Evolutionary conservation across 2,329 filamentous ascomycete species (phyloP).

Genomic region (Aspergillus niger): DNA sequence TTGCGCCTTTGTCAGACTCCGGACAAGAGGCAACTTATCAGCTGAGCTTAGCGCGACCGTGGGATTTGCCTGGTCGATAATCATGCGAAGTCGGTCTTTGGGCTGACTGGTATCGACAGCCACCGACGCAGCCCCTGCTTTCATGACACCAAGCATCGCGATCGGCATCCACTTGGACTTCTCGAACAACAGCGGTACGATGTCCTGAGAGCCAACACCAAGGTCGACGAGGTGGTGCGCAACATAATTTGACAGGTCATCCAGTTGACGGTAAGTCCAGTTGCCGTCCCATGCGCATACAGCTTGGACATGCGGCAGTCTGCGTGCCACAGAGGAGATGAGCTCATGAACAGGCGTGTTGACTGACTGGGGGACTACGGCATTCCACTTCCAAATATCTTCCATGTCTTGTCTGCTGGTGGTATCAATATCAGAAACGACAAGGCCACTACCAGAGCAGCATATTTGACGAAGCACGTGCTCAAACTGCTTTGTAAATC

Average conservation of each 20-base stretch:
- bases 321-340: neutral
- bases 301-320: neutral
- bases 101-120: neutral
- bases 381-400: neutral
- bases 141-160: conserved; percentile 10
- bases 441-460: neutral
- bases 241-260: neutral
- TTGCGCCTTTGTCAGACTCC: neutral
- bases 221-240: neutral
- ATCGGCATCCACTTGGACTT: conserved; percentile 6
- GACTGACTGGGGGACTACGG: neutral
- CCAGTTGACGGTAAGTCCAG: conserved; percentile 5
- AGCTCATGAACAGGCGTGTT: neutral
- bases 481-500: neutral
- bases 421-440: neutral
- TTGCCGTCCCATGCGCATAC: conserved; percentile 7
- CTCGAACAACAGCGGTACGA: neutral
- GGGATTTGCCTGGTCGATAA: neutral
- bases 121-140: conserved; percentile 4
- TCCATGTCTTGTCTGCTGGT: neutral
- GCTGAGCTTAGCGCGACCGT: neutral
- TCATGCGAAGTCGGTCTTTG: neutral
- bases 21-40: neutral
- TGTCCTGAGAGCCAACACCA: neutral
- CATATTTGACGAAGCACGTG: neutral